A percentile compares a stretch with the other conserved stretches of the same genome.
Evolutionary conservation across 2,329 filamentous ascomycete genomes (phyloP).

Genomic region (Exserohilum turcica): DNA sequence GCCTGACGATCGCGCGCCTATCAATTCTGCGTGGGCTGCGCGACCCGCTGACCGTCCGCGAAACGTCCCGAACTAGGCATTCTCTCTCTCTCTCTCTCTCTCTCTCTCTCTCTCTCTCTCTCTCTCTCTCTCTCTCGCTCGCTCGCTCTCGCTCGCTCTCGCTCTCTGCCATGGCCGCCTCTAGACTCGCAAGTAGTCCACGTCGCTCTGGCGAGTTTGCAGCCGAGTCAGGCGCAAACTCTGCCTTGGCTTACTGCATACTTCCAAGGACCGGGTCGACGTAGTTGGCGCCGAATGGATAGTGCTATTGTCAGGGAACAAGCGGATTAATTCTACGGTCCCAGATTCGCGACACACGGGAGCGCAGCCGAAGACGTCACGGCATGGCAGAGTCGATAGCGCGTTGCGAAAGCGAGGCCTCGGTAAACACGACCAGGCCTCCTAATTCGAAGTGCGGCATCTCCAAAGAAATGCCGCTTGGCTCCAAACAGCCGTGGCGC

Average conservation of each 20-base stretch:
- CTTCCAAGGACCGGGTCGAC: slow-evolving; percentile 5
- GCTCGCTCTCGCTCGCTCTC: too few species aligned
- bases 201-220: background rate
- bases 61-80: background rate
- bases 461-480: background rate
- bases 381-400: slow-evolving; percentile 2
- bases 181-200: background rate
- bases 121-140: too few species aligned
- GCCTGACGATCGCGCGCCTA: background rate
- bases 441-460: background rate
- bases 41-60: background rate
- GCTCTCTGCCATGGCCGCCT: background rate
- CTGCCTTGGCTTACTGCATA: background rate
- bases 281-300: background rate
- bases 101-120: too few species aligned
- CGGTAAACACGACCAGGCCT: background rate
- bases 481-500: background rate
- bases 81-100: too few species aligned
- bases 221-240: background rate
- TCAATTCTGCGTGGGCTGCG: background rate
- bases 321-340: slow-evolving; percentile 6
- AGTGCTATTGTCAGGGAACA: background rate
- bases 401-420: slow-evolving; percentile 1
- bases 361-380: slow-evolving; percentile 9
- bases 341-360: slow-evolving; percentile 12